phyloP scores from a whole-genome alignment of 306 rosid genomes.

The Cercis canadensis region DNA sequence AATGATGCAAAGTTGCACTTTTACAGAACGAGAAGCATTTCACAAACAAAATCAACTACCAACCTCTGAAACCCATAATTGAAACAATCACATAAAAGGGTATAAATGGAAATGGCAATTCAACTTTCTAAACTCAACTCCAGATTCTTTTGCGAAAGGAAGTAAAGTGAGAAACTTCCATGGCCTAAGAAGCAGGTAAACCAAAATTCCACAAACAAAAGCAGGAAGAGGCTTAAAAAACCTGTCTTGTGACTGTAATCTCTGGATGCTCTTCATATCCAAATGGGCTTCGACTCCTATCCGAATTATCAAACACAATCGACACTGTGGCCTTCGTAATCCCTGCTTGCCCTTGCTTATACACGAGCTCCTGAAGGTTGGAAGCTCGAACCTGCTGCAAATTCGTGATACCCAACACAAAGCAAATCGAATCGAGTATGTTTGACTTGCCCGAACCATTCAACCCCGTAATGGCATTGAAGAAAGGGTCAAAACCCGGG shows the following conservation, averaged over 20 bases:
- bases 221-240: constrained; percentile 3
- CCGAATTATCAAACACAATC: constrained; percentile 74
- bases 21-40: no score
- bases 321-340: constrained; percentile 98
- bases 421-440: constrained; percentile 91
- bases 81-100: constrained; percentile 14
- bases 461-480: constrained; percentile 92
- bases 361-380: constrained; percentile 94
- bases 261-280: constrained; percentile 83
- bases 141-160: neutral
- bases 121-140: constrained; percentile 1
- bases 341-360: constrained; percentile 97
- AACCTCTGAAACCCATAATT: no score
- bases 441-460: constrained; percentile 98
- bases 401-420: constrained; percentile 89
- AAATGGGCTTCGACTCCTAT: constrained; percentile 77
- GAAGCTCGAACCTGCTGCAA: constrained; percentile 95
- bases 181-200: neutral
- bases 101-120: neutral
- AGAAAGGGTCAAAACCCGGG: constrained; percentile 83
- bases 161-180: neutral
- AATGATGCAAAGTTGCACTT: no score
- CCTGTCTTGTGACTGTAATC: constrained; percentile 95
- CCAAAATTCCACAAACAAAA: constrained; percentile 14
- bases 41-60: no score